Evolutionary conservation across 148 eudicot species (phyloP), one percentile per base, ranked within the genome.

Genomic region (Nepenthes gracilis): DNA sequence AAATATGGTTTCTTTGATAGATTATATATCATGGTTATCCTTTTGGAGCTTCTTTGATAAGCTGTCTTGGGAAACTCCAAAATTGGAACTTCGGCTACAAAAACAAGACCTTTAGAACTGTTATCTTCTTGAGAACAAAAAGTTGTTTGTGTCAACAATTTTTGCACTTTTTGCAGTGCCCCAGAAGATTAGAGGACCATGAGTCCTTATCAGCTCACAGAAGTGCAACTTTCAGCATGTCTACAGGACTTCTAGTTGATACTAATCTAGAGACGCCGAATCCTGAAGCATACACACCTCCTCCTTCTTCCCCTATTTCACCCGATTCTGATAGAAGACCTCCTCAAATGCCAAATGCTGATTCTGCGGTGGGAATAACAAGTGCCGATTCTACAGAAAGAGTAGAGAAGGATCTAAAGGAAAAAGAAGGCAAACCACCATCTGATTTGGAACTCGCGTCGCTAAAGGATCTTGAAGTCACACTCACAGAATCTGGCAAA

Each of bases 271-370:
- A 88, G 48, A 87, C 90, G 33, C 77, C 97, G 56, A 67, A 59
- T 60, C 86, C 83, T 2, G 96, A 87, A 68, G 85, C 90, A 56
- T 92, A 76, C 47, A 80, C 76, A 37, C 72, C 90, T 23, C 72
- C 90, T 23, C 97, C 96, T 49, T 90, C 97, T 52, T 72, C 81
- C 10, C 97, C 97, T 49, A 56, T 83, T 62, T 96, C 96, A 2
- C 87, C 73, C 59, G 82, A 81, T 53, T 63, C 66, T 47, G 69
- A 81, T 77, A 43, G 55, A 53, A 80, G 82, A 59, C 73, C 47
- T 64, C 81, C 84, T 53, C 83, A 52, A 66, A 70, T 85, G 64
- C 70, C 78, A 57, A 59, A 67, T 71, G 55, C 61, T 43, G 79
- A 72, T 51, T 50, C 72, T 64, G 74, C 36, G 15, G 85, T 54